Conservation (phyloP, 352 stramenopile genomes). For the Phytophthora pisi region DNA sequence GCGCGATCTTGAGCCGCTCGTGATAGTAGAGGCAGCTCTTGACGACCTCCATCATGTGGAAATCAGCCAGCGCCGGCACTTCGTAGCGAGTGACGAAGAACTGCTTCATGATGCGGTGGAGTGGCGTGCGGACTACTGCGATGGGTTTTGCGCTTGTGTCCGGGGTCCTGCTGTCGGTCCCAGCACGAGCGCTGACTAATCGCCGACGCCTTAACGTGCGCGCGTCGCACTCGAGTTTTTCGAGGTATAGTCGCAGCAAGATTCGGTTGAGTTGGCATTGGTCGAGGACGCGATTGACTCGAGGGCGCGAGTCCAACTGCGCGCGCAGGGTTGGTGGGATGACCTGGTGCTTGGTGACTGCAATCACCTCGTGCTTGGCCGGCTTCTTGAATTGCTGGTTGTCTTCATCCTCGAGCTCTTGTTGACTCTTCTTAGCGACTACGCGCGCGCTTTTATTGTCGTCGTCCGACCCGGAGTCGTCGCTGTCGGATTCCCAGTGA, state of each 20-base stretch:
- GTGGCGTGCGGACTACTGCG: constrained; percentile 15
- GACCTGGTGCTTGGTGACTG: constrained; percentile 47
- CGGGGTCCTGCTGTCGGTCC: background rate
- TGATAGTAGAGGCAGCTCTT: constrained; percentile 67
- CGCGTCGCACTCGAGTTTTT: constrained; percentile 65
- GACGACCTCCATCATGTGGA: constrained; percentile 73
- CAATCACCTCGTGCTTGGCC: constrained; percentile 18
- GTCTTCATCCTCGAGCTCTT: constrained; percentile 11
- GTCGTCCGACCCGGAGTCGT: constrained; percentile 21
- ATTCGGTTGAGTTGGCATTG: constrained; percentile 49
- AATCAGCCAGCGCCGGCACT: constrained; percentile 63
- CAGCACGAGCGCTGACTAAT: constrained; percentile 21
- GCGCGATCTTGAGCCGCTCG: constrained; percentile 36
- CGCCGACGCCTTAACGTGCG: constrained; percentile 24
- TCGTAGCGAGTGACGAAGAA: constrained; percentile 62
- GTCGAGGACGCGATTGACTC: constrained; percentile 60
- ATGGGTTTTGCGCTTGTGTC: constrained; percentile 3
- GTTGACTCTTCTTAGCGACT: background rate
- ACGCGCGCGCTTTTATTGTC: background rate
- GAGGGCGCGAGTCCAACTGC: constrained; percentile 55
- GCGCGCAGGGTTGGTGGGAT: constrained; percentile 56
- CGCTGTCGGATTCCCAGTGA: constrained; percentile 24
- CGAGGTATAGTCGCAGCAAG: constrained; percentile 50
- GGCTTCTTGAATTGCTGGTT: constrained; percentile 3
- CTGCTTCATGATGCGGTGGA: constrained; percentile 67